These are phyloP conservation scores for Periconia sp. DNA, from an alignment of 2,329 filamentous ascomycete species.

Conservation along the genomic window DNA sequence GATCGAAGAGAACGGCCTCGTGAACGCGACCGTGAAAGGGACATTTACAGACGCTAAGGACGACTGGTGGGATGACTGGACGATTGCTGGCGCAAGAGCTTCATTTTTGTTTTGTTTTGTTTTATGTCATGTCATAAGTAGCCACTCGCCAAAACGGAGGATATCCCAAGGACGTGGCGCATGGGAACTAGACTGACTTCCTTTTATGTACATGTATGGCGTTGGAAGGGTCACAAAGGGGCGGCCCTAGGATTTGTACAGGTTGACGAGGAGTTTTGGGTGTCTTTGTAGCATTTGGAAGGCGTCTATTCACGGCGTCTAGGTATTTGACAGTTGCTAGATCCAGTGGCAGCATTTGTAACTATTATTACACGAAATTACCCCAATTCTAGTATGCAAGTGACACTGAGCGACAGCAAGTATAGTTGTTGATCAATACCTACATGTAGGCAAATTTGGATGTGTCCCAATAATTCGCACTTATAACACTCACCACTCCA, in stretches of 20 bases:
- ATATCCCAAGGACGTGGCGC: background rate
- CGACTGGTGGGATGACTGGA: background rate
- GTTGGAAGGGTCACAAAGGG: slow-evolving; percentile 1
- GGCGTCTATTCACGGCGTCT: slow-evolving; percentile 4
- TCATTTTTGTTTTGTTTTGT: background rate
- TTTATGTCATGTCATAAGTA: background rate
- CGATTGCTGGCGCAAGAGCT: background rate
- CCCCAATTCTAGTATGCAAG: too few relatives aligned
- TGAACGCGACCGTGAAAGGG: slow-evolving; percentile 27
- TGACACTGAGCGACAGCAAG: too few relatives aligned
- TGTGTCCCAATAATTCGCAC: too few relatives aligned
- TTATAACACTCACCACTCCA: too few relatives aligned
- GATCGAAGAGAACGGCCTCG: slow-evolving; percentile 32
- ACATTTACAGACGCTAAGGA: slow-evolving; percentile 28
- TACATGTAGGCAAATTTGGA: too few relatives aligned
- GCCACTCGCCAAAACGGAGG: background rate
- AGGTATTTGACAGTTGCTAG: background rate
- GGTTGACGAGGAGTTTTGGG: slow-evolving; percentile 3
- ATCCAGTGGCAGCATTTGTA: too few relatives aligned
- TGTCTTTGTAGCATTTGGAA: slow-evolving; percentile 6
- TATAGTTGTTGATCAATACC: too few relatives aligned
- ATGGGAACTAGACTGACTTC: slow-evolving; percentile 2
- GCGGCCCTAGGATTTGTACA: background rate
- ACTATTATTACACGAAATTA: too few relatives aligned
- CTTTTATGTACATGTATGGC: slow-evolving; percentile 8